Evolutionary conservation across 192 early-diverging fungal genomes (phyloP).

Genomic region (Podila minutissima): DNA sequence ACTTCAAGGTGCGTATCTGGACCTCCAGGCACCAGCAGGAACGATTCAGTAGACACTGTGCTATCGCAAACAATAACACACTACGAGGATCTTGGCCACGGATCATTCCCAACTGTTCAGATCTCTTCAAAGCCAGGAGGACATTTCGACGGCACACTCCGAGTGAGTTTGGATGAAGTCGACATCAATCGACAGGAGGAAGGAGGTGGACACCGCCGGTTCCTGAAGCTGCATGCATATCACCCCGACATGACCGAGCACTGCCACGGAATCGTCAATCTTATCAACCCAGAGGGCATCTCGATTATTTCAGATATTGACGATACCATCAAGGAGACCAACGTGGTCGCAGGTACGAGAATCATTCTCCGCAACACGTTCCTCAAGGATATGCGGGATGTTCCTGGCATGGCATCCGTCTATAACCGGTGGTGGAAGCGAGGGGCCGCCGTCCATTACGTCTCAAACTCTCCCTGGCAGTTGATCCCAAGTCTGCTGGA

Average conservation of each 20-base stretch:
- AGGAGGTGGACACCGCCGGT: conserved; percentile 15
- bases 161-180: conserved; percentile 35
- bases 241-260: conserved; percentile 31
- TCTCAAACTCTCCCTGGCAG: conserved; percentile 87
- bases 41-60: conserved; percentile 13
- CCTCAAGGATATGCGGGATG: conserved; percentile 60
- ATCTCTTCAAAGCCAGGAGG: conserved; percentile 37
- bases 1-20: no score
- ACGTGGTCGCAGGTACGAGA: conserved; percentile 73
- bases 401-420: conserved; percentile 76
- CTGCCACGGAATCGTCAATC: conserved; percentile 55
- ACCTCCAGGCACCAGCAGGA: not conserved
- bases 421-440: conserved; percentile 69
- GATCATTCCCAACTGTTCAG: conserved; percentile 32
- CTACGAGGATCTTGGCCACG: conserved; percentile 22
- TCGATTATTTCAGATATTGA: conserved; percentile 88
- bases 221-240: conserved; percentile 28
- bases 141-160: conserved; percentile 41
- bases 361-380: conserved; percentile 71
- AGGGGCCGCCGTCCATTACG: conserved; percentile 84
- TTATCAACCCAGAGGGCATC: conserved; percentile 75
- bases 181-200: conserved; percentile 43
- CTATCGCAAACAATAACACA: conserved; percentile 9
- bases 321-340: conserved; percentile 92
- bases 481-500: conserved; percentile 72